phyloP scores from a whole-genome alignment of 2,329 filamentous ascomycete genomes.

The Rhynchosporium secalis region DNA sequence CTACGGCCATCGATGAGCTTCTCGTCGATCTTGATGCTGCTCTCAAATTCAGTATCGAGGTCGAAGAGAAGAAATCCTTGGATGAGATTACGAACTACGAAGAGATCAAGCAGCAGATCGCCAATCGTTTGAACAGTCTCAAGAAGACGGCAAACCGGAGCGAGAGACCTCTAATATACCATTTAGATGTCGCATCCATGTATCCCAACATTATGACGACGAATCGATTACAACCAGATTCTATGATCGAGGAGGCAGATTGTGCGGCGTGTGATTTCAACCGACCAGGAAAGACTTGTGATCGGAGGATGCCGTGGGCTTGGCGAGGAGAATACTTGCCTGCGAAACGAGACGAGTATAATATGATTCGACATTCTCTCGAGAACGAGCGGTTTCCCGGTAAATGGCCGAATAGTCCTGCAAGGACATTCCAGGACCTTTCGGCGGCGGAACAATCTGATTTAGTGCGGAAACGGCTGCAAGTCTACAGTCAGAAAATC shows the following conservation, averaged over 20 bases:
- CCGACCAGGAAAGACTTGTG: conserved; percentile 92
- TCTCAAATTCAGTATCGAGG: conserved; percentile 79
- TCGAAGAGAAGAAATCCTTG: conserved; percentile 80
- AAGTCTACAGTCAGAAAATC: conserved; percentile 95
- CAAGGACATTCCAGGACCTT: conserved; percentile 78
- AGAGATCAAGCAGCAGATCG: conserved; percentile 81
- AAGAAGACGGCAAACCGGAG: conserved; percentile 80
- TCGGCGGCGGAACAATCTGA: conserved; percentile 77
- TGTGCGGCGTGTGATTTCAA: conserved; percentile 99
- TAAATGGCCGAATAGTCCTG: conserved; percentile 67
- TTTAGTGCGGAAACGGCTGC: conserved; percentile 81
- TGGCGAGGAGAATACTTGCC: conserved; percentile 98
- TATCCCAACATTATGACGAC: conserved; percentile 99
- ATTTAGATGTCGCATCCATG: conserved; percentile 98
- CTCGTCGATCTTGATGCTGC: conserved; percentile 84
- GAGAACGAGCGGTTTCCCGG: conserved; percentile 92
- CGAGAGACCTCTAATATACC: conserved; percentile 91
- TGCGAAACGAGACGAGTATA: conserved; percentile 96
- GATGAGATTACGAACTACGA: conserved; percentile 81
- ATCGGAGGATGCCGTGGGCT: conserved; percentile 90
- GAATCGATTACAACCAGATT: conserved; percentile 94
- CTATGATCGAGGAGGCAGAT: conserved; percentile 96
- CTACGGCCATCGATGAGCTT: conserved; percentile 85
- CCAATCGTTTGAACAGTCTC: conserved; percentile 66
- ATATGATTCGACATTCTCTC: conserved; percentile 92